Evolutionary conservation across 2,329 filamentous ascomycete species (phyloP).

Genomic region (Macrophomina pseudophaseolina): DNA sequence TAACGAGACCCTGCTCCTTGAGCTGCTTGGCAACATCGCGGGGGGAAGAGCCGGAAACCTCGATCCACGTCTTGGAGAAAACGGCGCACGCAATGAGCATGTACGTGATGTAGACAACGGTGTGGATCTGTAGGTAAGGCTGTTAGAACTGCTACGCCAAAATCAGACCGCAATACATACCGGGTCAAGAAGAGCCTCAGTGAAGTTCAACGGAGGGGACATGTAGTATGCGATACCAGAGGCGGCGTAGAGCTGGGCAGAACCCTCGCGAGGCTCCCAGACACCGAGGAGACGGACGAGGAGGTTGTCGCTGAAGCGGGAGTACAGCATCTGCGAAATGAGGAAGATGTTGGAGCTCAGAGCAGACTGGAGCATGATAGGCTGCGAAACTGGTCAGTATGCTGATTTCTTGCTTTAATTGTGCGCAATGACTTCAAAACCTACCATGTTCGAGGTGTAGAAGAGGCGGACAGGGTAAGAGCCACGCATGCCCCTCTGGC

Average conservation of each 20-base stretch:
- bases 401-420: no score
- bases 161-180: neutral
- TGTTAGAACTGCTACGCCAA: neutral
- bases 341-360: constrained; percentile 99
- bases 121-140: constrained; percentile 70
- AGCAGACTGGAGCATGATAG: constrained; percentile 99
- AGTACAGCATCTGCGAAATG: constrained; percentile 99
- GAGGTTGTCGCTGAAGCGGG: constrained; percentile 97
- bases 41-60: constrained; percentile 96
- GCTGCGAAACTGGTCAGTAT: constrained; percentile 43
- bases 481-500: constrained; percentile 97
- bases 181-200: constrained; percentile 93
- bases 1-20: constrained; percentile 99
- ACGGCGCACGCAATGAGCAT: constrained; percentile 97
- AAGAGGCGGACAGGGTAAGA: constrained; percentile 98
- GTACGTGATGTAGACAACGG: constrained; percentile 91
- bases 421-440: neutral
- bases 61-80: constrained; percentile 99
- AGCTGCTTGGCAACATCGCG: constrained; percentile 99
- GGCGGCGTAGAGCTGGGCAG: constrained; percentile 89
- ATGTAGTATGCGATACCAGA: constrained; percentile 99
- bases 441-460: constrained; percentile 97
- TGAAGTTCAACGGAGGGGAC: constrained; percentile 97
- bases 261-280: constrained; percentile 97
- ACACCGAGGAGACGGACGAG: constrained; percentile 96